phyloP scores from a whole-genome alignment of 2,329 filamentous ascomycete species.

The Immersiporthe knoxdaviesiana region DNA sequence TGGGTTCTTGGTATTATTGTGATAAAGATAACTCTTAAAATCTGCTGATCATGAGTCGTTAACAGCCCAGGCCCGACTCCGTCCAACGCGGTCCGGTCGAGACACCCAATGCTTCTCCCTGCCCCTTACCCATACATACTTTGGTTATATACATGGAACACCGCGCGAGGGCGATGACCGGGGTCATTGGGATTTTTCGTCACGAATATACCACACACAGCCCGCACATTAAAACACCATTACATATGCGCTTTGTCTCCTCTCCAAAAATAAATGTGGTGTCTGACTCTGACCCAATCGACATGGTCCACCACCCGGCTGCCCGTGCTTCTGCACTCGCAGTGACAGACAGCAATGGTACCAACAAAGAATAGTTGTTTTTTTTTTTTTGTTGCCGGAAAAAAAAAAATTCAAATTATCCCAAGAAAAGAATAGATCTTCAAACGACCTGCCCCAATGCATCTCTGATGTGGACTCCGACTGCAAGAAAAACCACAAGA shows the following conservation, averaged over 20 bases:
- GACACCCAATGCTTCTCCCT: background rate
- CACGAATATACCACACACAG: background rate
- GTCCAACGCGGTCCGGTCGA: slow-evolving; percentile 9
- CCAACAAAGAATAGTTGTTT: slow-evolving; percentile 13
- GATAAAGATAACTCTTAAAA: background rate
- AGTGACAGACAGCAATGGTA: slow-evolving; percentile 1
- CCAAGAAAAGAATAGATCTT: slow-evolving; percentile 12
- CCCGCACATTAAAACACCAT: slow-evolving; percentile 1
- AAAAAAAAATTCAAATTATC: slow-evolving; percentile 2
- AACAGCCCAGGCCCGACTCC: slow-evolving; percentile 1
- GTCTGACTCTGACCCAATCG: background rate
- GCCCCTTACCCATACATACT: background rate
- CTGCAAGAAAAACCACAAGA: slow-evolving; percentile 17
- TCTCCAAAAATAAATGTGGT: background rate
- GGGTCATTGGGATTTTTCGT: background rate
- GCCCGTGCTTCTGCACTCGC: background rate
- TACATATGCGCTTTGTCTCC: background rate
- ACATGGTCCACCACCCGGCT: background rate
- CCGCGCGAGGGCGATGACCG: background rate
- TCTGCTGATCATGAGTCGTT: slow-evolving; percentile 16
- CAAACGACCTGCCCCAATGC: slow-evolving; percentile 16
- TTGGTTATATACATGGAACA: slow-evolving; percentile 1
- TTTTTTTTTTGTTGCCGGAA: background rate
- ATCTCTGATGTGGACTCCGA: slow-evolving; percentile 23
- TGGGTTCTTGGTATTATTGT: background rate